Conservation (phyloP, 345 rosid genomes). For the Salix dunnii region DNA sequence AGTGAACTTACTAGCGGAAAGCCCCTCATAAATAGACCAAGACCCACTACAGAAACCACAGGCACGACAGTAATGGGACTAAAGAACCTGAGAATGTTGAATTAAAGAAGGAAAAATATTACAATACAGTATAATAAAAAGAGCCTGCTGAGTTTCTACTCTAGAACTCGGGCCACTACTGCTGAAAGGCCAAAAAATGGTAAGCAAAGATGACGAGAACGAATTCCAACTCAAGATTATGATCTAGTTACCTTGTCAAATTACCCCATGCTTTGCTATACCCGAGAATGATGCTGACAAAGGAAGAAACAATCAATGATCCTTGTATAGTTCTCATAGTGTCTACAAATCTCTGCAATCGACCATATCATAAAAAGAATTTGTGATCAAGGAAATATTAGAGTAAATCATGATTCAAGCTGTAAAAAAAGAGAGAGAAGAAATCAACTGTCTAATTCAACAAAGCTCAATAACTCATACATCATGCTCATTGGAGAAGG, state of each 20-base stretch:
- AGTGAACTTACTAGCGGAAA: constrained; percentile 75
- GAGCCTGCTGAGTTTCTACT: neutral
- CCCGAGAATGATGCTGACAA: constrained; percentile 75
- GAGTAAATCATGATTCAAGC: neutral
- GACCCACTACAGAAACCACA: constrained; percentile 68
- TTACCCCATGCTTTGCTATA: constrained; percentile 70
- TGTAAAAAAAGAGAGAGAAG: neutral
- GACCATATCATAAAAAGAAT: constrained; percentile 5
- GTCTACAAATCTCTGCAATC: constrained; percentile 66
- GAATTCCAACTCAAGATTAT: neutral
- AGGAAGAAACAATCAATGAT: constrained; percentile 79
- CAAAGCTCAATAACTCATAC: constrained; percentile 32
- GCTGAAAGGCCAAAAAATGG: neutral
- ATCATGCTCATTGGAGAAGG: constrained; percentile 50
- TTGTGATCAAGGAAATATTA: neutral
- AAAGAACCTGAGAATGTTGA: constrained; percentile 45
- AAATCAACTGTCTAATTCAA: neutral
- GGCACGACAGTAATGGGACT: constrained; percentile 75
- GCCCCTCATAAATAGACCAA: constrained; percentile 83
- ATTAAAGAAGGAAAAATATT: neutral
- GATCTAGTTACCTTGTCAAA: constrained; percentile 54
- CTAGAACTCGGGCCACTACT: neutral
- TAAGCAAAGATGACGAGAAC: neutral
- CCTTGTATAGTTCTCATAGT: constrained; percentile 90
- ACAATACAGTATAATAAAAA: neutral